Evolutionary conservation across 495 filamentous ascomycete species (phyloP).

Genomic region (Aspergillus cavernicola): DNA sequence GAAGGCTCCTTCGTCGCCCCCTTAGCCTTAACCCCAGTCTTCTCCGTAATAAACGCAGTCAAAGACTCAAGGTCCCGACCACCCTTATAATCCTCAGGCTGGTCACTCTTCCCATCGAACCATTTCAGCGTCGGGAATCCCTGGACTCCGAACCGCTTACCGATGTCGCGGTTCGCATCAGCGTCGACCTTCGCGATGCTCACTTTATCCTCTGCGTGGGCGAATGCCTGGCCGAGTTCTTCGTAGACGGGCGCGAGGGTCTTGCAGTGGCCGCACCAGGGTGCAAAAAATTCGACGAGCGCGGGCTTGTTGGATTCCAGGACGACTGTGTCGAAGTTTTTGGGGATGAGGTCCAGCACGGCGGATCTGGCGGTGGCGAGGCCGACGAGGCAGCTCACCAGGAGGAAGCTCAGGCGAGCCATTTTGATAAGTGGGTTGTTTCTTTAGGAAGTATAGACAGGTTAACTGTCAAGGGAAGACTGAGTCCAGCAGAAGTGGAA

Average conservation of each 20-base stretch:
- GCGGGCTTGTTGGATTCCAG: conserved; percentile 91
- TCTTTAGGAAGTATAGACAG: not conserved
- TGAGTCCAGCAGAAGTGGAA: not conserved
- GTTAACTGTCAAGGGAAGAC: not conserved
- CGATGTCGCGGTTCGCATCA: conserved; percentile 79
- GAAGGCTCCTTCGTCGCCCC: conserved; percentile 67
- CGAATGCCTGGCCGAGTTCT: conserved; percentile 75
- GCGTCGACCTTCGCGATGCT: conserved; percentile 94
- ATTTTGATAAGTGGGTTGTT: conserved; percentile 19
- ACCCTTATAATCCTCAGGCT: conserved; percentile 78
- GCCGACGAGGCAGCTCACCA: conserved; percentile 41
- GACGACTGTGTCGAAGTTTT: conserved; percentile 86
- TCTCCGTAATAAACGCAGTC: conserved; percentile 74
- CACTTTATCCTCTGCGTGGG: conserved; percentile 74
- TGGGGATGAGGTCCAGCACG: conserved; percentile 81
- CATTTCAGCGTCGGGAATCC: conserved; percentile 97
- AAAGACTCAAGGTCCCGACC: conserved; percentile 87
- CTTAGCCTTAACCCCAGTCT: conserved; percentile 80
- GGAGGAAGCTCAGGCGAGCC: conserved; percentile 46
- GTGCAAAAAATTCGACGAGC: conserved; percentile 97
- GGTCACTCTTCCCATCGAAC: conserved; percentile 95
- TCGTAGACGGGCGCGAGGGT: conserved; percentile 92
- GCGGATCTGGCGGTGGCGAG: conserved; percentile 43
- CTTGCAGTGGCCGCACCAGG: conserved; percentile 99
- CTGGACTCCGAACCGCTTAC: conserved; percentile 80